Evolutionary conservation across 1,284 basidiomycete species (phyloP).

Genomic region (Fomitopsis schrenkii): DNA sequence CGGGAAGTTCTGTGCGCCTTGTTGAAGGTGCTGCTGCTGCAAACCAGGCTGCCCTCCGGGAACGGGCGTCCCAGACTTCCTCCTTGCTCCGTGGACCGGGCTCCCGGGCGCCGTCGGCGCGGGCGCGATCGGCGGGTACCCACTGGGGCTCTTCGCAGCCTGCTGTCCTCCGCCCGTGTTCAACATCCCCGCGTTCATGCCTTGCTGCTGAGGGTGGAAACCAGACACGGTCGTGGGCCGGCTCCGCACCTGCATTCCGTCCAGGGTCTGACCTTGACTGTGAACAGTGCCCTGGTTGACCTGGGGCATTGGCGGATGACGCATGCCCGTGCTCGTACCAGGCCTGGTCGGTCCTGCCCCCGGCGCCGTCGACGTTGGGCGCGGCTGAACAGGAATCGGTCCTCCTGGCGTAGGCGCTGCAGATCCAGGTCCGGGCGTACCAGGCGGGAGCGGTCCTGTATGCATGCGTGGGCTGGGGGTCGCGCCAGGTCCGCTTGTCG

Average conservation of each 20-base stretch:
- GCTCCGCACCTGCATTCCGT: constrained; percentile 15
- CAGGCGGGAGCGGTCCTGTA: background rate
- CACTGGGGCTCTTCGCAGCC: constrained; percentile 9
- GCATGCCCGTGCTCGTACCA: constrained; percentile 18
- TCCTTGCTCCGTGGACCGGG: constrained; percentile 21
- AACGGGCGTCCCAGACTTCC: constrained; percentile 18
- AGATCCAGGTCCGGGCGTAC: background rate
- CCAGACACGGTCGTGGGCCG: constrained; percentile 19
- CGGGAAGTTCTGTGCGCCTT: background rate
- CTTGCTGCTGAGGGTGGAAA: constrained; percentile 19
- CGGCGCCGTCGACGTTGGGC: constrained; percentile 8
- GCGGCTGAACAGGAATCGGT: constrained; percentile 21
- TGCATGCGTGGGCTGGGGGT: constrained; percentile 2
- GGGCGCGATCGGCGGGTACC: constrained; percentile 24
- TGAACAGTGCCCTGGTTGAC: background rate
- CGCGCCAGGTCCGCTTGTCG: background rate
- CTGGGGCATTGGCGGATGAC: background rate
- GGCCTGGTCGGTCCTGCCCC: constrained; percentile 17
- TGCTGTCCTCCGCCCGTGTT: constrained; percentile 10
- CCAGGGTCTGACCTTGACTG: background rate
- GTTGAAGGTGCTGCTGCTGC: constrained; percentile 1
- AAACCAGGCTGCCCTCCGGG: constrained; percentile 5
- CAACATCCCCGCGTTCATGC: constrained; percentile 12
- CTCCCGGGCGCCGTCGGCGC: constrained; percentile 19
- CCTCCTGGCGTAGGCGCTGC: background rate